Percentiles rank a stretch among this genome's conserved stretches.
phyloP scores from a whole-genome alignment of 2,329 filamentous ascomycete genomes.

The Amylocarpus encephaloides region DNA sequence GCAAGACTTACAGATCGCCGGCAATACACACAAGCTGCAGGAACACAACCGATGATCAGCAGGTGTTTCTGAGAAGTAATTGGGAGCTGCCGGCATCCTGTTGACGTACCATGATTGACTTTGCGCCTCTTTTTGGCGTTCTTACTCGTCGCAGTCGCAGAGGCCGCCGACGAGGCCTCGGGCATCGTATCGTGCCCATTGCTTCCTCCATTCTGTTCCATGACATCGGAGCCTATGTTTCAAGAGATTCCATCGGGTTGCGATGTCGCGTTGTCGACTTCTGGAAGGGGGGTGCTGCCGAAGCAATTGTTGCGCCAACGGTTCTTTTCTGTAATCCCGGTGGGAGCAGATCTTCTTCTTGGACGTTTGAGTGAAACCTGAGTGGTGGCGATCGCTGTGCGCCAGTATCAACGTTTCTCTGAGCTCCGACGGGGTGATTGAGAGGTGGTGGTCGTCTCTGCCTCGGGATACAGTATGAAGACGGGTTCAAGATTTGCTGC shows the following conservation, averaged over 20 bases:
- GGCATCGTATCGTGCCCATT: constrained; percentile 31
- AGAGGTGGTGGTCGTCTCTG: background rate
- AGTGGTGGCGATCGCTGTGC: constrained; percentile 2
- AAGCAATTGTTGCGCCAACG: constrained; percentile 1
- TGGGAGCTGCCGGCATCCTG: constrained; percentile 20
- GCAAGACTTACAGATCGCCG: constrained; percentile 74
- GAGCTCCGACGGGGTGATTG: background rate
- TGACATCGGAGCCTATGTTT: constrained; percentile 31
- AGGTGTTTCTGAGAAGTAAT: constrained; percentile 24
- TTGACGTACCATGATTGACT: constrained; percentile 74
- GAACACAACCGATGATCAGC: constrained; percentile 35
- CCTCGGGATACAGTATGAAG: background rate
- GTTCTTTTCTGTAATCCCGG: background rate
- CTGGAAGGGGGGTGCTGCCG: constrained; percentile 2
- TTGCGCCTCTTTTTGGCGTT: constrained; percentile 81
- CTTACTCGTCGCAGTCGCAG: constrained; percentile 34
- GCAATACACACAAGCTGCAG: constrained; percentile 79
- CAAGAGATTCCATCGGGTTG: constrained; percentile 31
- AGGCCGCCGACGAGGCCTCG: constrained; percentile 27
- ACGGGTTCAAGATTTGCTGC: constrained; percentile 4
- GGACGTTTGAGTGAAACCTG: constrained; percentile 1
- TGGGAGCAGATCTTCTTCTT: constrained; percentile 4
- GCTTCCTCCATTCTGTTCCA: constrained; percentile 32
- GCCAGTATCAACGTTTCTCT: background rate
- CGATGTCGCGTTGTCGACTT: constrained; percentile 22